Evolutionary conservation across 345 rosid species (phyloP).

Genomic region (Moringa oleifera): DNA sequence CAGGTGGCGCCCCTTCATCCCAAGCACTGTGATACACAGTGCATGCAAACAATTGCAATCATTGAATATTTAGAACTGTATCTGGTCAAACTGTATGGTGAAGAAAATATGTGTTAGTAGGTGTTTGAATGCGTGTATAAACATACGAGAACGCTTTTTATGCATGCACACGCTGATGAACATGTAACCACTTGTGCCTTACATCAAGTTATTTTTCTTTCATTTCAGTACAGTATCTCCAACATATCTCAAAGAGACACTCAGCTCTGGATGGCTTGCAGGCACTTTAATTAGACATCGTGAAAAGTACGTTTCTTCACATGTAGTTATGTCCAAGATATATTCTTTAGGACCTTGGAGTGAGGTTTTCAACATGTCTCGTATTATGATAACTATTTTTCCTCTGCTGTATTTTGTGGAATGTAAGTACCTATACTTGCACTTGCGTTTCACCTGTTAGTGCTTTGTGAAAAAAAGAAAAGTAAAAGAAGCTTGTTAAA

Average conservation of each 20-base stretch:
- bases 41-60: too few relatives aligned
- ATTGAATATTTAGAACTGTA: too few relatives aligned
- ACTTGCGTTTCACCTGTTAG: too few relatives aligned
- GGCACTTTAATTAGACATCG: constrained; percentile 40
- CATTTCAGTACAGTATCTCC: constrained; percentile 56
- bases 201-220: constrained; percentile 6
- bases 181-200: background rate
- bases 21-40: too few relatives aligned
- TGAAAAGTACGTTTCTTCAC: constrained; percentile 34
- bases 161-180: background rate
- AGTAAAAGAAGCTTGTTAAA: too few relatives aligned
- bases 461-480: too few relatives aligned
- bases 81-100: too few relatives aligned
- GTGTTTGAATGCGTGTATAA: background rate
- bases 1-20: too few relatives aligned
- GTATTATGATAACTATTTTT: background rate
- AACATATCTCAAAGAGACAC: constrained; percentile 53
- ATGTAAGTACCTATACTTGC: too few relatives aligned
- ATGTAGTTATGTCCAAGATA: background rate
- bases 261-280: constrained; percentile 55
- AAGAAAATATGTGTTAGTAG: background rate
- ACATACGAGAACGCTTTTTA: background rate
- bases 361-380: background rate
- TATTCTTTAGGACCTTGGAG: background rate
- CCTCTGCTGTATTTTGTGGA: too few relatives aligned